These are phyloP conservation scores for Coccomyxa sp. DNA, from an alignment of 139 green algal genomes.

Conservation along the genomic window DNA sequence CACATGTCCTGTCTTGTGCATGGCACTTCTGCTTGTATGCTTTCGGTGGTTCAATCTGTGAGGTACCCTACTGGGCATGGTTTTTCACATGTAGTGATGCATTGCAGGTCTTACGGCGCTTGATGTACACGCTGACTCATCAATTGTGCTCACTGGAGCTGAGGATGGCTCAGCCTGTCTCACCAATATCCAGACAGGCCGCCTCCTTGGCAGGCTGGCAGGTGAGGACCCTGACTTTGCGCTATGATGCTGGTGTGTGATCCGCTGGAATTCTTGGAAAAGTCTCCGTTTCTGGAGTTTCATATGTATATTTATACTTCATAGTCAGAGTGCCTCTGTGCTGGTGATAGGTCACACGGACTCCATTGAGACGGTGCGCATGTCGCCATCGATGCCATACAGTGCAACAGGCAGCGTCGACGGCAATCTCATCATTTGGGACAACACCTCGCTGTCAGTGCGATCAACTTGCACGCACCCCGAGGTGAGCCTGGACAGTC, in stretches of 20 bases:
- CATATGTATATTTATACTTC: no score
- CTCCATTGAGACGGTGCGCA: constrained; percentile 69
- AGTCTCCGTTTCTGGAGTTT: not conserved
- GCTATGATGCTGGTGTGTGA: not conserved
- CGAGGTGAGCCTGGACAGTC: constrained; percentile 23
- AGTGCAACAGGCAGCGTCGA: constrained; percentile 66
- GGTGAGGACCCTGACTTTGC: constrained; percentile 19
- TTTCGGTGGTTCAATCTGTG: no score
- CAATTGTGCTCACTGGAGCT: constrained; percentile 49
- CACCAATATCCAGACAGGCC: constrained; percentile 51
- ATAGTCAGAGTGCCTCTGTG: not conserved
- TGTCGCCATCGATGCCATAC: constrained; percentile 46
- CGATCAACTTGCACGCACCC: constrained; percentile 59
- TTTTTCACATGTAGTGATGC: not conserved
- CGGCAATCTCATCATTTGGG: constrained; percentile 73
- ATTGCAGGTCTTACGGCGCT: constrained; percentile 66
- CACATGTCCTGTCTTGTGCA: not conserved
- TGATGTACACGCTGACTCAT: constrained; percentile 44
- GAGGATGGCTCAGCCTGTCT: constrained; percentile 63
- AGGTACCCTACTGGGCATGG: no score
- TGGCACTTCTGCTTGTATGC: not conserved
- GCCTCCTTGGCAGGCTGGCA: constrained; percentile 29
- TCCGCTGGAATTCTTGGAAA: no score
- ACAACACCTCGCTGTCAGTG: constrained; percentile 35
- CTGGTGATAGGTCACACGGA: constrained; percentile 58